A percentile compares a stretch with the other conserved stretches of the same genome.
phyloP scores from a whole-genome alignment of 495 filamentous ascomycete species.

The Chaetomium tenue region DNA sequence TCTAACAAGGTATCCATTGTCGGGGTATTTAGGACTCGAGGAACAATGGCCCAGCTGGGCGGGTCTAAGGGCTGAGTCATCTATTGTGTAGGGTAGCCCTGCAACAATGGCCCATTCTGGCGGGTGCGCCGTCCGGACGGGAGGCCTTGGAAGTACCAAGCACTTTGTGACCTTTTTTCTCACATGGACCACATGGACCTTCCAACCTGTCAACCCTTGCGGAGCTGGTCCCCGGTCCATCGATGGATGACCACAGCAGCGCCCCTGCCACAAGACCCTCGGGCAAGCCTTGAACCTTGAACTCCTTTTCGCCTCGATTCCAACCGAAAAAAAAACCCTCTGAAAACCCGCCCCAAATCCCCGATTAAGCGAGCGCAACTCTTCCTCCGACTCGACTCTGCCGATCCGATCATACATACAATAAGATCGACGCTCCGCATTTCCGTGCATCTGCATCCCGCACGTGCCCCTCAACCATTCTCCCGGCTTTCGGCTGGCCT shows the following conservation, averaged over 20 bases:
- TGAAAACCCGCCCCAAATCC: neutral
- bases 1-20: no score
- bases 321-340: neutral
- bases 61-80: no score
- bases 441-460: conserved; percentile 14
- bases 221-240: no score
- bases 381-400: neutral
- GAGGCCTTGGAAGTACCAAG: neutral
- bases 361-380: neutral
- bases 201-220: no score
- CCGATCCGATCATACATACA: conserved; percentile 6
- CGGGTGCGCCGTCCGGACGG: conserved; percentile 2
- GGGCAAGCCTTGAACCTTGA: neutral
- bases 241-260: neutral
- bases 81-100: neutral
- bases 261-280: neutral
- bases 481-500: neutral
- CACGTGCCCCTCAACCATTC: conserved; percentile 11
- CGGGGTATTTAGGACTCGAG: no score
- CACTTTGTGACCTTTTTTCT: no score
- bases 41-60: no score
- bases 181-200: no score
- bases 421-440: conserved; percentile 14
- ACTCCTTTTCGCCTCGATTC: neutral
- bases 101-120: neutral